Evolutionary conservation across 1,284 basidiomycete species (phyloP), one percentile per base, ranked within the genome.

Genomic region (Vanrija sp.): DNA sequence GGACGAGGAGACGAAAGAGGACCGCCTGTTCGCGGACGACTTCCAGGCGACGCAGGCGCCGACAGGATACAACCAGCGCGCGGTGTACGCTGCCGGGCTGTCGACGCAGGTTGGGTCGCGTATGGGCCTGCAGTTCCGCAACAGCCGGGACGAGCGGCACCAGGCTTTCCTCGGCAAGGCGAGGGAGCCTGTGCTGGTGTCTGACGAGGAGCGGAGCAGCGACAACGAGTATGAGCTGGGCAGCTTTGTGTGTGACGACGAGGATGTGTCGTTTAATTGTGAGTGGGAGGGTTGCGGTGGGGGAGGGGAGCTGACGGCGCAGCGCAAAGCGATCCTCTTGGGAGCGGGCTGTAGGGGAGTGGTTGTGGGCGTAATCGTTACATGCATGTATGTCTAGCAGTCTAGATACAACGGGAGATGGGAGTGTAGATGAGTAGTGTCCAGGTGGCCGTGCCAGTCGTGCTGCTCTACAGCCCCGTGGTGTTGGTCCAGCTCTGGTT

Each of bases 1-100:
- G 1, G 75, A 68, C 16, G 63, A 65, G 19, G 76, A 77, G 37
- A 58, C 58, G 24, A 72, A 76, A 53, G 69, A 73, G 45, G 78
- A 76, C 51, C 63, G 68, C 3, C 44, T 46, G 9, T 76, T 79
- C 58, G 77, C 72, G 7, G 76, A 75, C 1, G 71, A 75, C 8
- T 79, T 75, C 44, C 51, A 61, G 37, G 71, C 78, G 3, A 80
- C 78, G 2, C 78, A 80, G 60, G 77, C 75, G 1, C 76, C 75
- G 1, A 58, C 54, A 10, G 78, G 78, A 1, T 79, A 75, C 57
- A 68, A 75, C 52, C 75, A 77, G 53, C 66, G 57, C 9, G 69
- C 69, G 2, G 62, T 69, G 6, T 77, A 77, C 51, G 47, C 65
- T 1, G 69, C 71, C 8, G 75, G 75, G 1, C 48, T 75, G 16